Conservation (phyloP, 2,329 filamentous ascomycete genomes). For the Aspergillus jensenii region DNA sequence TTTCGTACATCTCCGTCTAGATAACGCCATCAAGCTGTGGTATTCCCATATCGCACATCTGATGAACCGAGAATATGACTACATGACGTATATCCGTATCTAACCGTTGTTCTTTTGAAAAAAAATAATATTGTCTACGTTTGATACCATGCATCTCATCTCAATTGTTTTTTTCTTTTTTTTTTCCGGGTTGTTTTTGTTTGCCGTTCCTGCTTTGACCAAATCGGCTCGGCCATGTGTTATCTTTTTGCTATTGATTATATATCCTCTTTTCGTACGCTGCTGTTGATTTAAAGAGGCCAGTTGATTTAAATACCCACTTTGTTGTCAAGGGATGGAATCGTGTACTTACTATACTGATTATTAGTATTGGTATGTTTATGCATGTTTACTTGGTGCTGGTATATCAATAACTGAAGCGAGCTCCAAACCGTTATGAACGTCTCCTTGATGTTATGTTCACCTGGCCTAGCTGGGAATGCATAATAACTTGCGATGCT, state of each 20-base stretch:
- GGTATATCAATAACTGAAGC: not conserved
- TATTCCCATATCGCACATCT: conserved; percentile 1
- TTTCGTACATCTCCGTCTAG: not conserved
- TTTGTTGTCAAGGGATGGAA: not conserved
- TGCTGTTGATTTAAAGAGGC: not conserved
- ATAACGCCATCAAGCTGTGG: not conserved
- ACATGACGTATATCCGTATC: conserved; percentile 7
- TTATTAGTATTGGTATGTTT: not conserved
- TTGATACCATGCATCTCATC: conserved; percentile 22
- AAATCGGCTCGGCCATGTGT: not conserved
- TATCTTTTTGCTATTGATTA: not conserved
- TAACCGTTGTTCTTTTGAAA: conserved; percentile 1
- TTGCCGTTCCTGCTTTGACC: not conserved
- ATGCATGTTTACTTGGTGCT: not conserved
- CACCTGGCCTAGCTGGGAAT: not conserved
- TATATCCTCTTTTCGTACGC: not conserved
- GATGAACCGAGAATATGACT: conserved; percentile 8
- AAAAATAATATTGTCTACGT: conserved; percentile 11
- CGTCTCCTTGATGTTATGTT: not conserved
- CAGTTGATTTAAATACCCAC: conserved; percentile 2
- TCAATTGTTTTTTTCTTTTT: conserved; percentile 14
- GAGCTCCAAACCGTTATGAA: not conserved
- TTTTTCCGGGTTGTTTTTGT: conserved; percentile 17
- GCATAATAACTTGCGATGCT: not conserved
- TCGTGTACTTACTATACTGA: not conserved